Evolutionary conservation across 106 monocot species (phyloP), one percentile per base, ranked within the genome.

Genomic region (Dioscorea dumetorum): DNA sequence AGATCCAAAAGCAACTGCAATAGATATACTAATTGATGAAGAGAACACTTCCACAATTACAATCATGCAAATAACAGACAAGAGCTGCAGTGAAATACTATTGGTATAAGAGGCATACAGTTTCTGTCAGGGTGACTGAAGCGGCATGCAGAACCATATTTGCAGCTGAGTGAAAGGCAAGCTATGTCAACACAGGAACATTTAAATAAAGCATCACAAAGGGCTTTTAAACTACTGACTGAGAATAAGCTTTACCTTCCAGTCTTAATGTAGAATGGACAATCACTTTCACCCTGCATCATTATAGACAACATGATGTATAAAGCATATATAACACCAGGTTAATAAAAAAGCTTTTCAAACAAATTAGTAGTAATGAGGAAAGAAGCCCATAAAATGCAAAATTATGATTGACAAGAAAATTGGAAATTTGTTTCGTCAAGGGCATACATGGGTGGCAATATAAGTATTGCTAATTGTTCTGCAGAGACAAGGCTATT

Each of bases 261-360:
- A 74, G 92, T 99, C 71, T 90, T 99, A 54, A 93, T 64, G 69
- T 99, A 99, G 81, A 99, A 99, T 62, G 92, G 84, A 49, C 99
- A 99, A 79, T 99, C 92, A 32, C 73, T 60, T 76, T 93, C 90
- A 61, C 86, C 92, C 99, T 99, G 64, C 58, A 87, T 4, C 69
- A 51, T 48, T 56, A 22, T 7, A 34, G 16, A 4, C 15, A 57
- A 16, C 41, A 41, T 41, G 41, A 41, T 41, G 10, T 41, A 41
- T 1, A 41, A 41, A 41, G 41, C 41, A 41, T 41, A 41, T 41
- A 41, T 28, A 28, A 28, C 5, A 41, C 41, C 41, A 41, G 41
- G 5, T 41, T 41, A 41, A 41, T 41, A 5, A 41, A 41, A 28
- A 41, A 41, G 2, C 41, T 41, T 41, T 10, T 8, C 41, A 41